phyloP scores from a whole-genome alignment of 2,329 filamentous ascomycete genomes.

The Cladosporium austrohemisphaericum region DNA sequence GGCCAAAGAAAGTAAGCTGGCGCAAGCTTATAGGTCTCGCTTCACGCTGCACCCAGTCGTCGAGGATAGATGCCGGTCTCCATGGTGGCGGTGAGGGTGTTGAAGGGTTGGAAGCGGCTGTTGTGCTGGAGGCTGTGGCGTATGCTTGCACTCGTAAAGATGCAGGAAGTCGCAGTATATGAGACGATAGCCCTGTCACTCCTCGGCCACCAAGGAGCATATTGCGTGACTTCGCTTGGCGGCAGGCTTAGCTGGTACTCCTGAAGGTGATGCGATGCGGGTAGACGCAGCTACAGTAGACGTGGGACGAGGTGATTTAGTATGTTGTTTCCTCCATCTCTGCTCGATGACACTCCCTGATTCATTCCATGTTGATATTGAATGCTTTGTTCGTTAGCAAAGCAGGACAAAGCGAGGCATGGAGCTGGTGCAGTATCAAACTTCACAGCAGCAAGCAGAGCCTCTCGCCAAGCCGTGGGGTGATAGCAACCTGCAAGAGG shows the following conservation, averaged over 20 bases:
- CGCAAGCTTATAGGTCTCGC: conserved; percentile 93
- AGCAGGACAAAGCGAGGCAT: too few species aligned
- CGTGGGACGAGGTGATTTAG: too few species aligned
- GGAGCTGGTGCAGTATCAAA: neutral
- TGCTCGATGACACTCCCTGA: too few species aligned
- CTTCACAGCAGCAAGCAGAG: conserved; percentile 4
- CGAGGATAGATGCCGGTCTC: conserved; percentile 56
- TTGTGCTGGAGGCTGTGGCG: neutral
- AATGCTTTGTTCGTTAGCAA: too few species aligned
- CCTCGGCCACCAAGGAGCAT: neutral
- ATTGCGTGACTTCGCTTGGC: neutral
- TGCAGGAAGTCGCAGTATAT: conserved; percentile 6
- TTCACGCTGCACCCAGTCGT: conserved; percentile 85
- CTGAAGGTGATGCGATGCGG: too few species aligned
- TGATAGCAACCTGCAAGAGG: neutral
- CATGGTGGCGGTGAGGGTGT: conserved; percentile 48
- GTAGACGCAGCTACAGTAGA: too few species aligned
- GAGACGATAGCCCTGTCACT: neutral
- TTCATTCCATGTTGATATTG: too few species aligned
- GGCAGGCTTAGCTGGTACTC: too few species aligned
- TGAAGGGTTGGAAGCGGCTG: conserved; percentile 9
- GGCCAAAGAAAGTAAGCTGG: conserved; percentile 95
- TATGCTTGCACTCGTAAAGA: conserved; percentile 2
- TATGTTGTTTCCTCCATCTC: too few species aligned
- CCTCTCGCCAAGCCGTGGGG: conserved; percentile 6